These are phyloP conservation scores for Globisporangium paddicum DNA, from an alignment of 352 stramenopile genomes.

Conservation along the genomic window DNA sequence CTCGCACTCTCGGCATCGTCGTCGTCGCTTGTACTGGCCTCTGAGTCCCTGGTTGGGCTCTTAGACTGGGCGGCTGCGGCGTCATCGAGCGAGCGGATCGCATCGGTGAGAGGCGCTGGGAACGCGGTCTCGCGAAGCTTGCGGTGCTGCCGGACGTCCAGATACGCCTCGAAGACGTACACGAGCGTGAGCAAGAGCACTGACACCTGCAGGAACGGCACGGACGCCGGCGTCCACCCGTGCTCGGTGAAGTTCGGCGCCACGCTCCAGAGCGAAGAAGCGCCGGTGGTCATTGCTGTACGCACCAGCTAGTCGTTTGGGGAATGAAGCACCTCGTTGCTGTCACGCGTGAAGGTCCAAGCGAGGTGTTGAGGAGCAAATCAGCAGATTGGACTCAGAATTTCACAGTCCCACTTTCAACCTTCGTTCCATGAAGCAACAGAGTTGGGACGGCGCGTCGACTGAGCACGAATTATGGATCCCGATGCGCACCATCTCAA, in stretches of 20 bases:
- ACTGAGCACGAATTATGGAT: neutral
- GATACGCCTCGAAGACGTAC: constrained; percentile 91
- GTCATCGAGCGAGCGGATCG: constrained; percentile 39
- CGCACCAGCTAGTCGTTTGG: neutral
- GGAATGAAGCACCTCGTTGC: neutral
- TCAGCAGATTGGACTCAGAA: too few species aligned
- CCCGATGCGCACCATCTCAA: neutral
- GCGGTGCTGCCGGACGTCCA: constrained; percentile 89
- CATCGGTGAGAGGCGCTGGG: constrained; percentile 42
- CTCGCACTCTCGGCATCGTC: neutral
- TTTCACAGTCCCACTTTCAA: too few species aligned
- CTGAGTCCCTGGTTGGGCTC: constrained; percentile 9
- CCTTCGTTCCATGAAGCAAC: too few species aligned
- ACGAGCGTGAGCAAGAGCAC: constrained; percentile 88
- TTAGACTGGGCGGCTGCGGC: constrained; percentile 2
- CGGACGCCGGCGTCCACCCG: constrained; percentile 38
- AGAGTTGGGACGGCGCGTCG: too few species aligned
- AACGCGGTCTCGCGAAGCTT: constrained; percentile 83
- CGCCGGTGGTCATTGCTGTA: neutral
- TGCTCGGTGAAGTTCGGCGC: constrained; percentile 47
- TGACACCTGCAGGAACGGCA: constrained; percentile 66
- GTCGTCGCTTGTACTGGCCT: constrained; percentile 16
- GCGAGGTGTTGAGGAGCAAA: too few species aligned
- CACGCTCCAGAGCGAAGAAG: constrained; percentile 26
- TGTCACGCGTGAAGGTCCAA: neutral